Evolutionary conservation across 306 rosid genomes (phyloP).

Genomic region (Cucumis cinereus): DNA sequence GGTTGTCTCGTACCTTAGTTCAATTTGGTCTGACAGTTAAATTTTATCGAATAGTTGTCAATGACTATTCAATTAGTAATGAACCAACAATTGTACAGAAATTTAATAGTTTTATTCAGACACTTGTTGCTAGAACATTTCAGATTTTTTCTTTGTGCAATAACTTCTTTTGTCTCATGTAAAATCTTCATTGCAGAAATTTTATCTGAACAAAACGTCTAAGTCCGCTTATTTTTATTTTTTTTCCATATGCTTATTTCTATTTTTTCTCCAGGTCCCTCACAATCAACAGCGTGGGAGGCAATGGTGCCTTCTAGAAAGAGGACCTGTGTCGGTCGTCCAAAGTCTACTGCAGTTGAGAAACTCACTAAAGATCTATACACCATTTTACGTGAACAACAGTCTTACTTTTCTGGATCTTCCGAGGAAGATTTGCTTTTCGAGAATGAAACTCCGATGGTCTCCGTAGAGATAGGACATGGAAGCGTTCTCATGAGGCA

Average conservation of each 20-base stretch:
- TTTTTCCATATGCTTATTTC: neutral
- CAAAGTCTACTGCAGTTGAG: slow-evolving; percentile 85
- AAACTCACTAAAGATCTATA: slow-evolving; percentile 85
- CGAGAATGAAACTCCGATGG: slow-evolving; percentile 79
- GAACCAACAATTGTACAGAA: neutral
- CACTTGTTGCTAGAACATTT: neutral
- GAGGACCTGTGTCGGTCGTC: slow-evolving; percentile 76
- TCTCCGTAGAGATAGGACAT: slow-evolving; percentile 98
- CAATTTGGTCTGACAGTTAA: neutral
- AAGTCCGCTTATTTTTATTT: neutral
- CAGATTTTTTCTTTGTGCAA: neutral
- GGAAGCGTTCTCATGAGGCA: slow-evolving; percentile 95
- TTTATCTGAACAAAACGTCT: neutral
- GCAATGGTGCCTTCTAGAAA: slow-evolving; percentile 77
- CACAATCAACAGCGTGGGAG: slow-evolving; percentile 88
- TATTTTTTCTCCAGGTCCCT: slow-evolving; percentile 45
- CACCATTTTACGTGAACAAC: slow-evolving; percentile 86
- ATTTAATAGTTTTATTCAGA: neutral
- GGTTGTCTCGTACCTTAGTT: neutral
- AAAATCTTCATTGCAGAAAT: neutral
- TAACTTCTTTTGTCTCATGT: neutral
- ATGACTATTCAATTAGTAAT: neutral
- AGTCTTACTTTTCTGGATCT: slow-evolving; percentile 72
- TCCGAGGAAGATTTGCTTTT: slow-evolving; percentile 89
- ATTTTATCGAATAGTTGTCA: neutral